Conservation (phyloP, 2,329 filamentous ascomycete genomes). For the Pseudomassariella vexata region DNA sequence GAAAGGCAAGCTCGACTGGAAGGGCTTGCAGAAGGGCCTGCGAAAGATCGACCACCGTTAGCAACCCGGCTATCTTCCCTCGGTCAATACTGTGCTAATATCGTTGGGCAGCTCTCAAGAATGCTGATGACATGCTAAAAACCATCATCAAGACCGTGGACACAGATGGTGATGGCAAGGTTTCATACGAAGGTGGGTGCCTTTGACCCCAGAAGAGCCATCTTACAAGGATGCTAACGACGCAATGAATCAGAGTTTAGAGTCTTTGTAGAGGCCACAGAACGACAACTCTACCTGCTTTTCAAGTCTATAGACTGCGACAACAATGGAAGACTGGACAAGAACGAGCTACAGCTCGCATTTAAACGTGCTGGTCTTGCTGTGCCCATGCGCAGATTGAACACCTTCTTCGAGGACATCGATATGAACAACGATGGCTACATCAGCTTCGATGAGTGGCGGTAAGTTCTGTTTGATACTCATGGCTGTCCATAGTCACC, state of each 20-base stretch:
- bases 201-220: no score
- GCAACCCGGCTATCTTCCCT: constrained; percentile 22
- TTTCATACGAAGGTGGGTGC: constrained; percentile 73
- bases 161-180: constrained; percentile 79
- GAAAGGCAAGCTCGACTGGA: constrained; percentile 76
- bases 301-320: constrained; percentile 86
- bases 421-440: constrained; percentile 83
- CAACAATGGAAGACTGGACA: constrained; percentile 79
- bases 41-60: constrained; percentile 87
- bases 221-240: constrained; percentile 7
- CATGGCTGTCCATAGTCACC: not conserved
- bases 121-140: constrained; percentile 79
- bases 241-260: constrained; percentile 65
- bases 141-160: constrained; percentile 80
- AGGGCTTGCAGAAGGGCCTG: constrained; percentile 78
- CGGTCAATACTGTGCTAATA: constrained; percentile 4
- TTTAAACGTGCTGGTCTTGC: constrained; percentile 74
- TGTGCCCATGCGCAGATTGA: constrained; percentile 70
- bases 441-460: constrained; percentile 93
- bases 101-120: constrained; percentile 62
- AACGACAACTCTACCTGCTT: constrained; percentile 73
- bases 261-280: constrained; percentile 79
- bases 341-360: constrained; percentile 73
- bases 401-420: constrained; percentile 83
- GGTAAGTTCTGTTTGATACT: constrained; percentile 69